Percentiles rank a stretch among this genome's conserved stretches.
Evolutionary conservation across 768 basidiomycete genomes (phyloP).

Genomic region (Exidia glandulosa): DNA sequence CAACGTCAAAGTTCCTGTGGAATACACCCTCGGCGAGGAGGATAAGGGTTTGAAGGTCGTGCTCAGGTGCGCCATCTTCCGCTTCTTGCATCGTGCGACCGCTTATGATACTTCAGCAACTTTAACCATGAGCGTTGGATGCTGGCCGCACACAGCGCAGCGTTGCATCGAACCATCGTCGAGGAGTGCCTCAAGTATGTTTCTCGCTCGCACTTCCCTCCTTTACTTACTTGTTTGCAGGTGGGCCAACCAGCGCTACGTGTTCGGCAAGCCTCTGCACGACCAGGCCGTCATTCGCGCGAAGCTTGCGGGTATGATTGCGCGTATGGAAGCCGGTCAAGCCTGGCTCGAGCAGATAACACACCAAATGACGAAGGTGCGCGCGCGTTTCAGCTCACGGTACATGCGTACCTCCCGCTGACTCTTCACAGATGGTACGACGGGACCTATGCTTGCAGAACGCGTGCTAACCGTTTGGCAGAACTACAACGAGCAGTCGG

Average conservation of each 20-base stretch:
- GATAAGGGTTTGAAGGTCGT: constrained; percentile 78
- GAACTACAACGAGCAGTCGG: constrained; percentile 81
- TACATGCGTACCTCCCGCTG: background rate
- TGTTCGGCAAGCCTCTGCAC: constrained; percentile 80
- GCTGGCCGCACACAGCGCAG: constrained; percentile 59
- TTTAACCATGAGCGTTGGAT: constrained; percentile 91
- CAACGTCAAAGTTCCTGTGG: constrained; percentile 61
- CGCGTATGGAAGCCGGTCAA: constrained; percentile 76
- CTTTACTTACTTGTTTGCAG: constrained; percentile 28
- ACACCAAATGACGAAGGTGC: constrained; percentile 82
- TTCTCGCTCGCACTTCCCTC: background rate
- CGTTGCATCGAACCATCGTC: constrained; percentile 68
- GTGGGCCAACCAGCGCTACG: constrained; percentile 81
- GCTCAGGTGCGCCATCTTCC: constrained; percentile 24
- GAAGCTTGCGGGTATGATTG: constrained; percentile 84
- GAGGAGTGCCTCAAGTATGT: constrained; percentile 82
- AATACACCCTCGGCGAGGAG: constrained; percentile 79
- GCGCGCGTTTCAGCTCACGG: constrained; percentile 8
- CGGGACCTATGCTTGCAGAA: constrained; percentile 5
- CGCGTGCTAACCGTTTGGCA: constrained; percentile 19
- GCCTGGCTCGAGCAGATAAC: constrained; percentile 86
- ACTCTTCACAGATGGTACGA: constrained; percentile 3
- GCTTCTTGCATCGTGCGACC: constrained; percentile 15
- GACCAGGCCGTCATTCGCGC: constrained; percentile 79
- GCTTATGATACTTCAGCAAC: constrained; percentile 33